Conservation (phyloP, 345 rosid species). For the Eucalyptus pauciflora region DNA sequence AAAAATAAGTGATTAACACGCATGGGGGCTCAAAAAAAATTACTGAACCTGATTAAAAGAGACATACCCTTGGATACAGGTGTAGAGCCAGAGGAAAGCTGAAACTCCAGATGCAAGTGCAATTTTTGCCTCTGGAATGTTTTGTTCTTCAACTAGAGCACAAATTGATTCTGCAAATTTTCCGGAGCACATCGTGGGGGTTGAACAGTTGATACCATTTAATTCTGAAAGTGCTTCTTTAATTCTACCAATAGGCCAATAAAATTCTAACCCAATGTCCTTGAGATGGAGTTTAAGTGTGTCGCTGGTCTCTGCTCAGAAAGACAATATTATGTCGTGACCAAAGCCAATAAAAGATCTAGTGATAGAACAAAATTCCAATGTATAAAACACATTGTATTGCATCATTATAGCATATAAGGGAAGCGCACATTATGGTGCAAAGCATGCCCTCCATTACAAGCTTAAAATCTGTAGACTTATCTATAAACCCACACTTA, state of each 20-base stretch:
- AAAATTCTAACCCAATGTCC: slow-evolving; percentile 54
- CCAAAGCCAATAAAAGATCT: neutral
- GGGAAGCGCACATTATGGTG: too few species aligned
- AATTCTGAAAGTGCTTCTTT: slow-evolving; percentile 40
- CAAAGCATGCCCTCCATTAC: too few species aligned
- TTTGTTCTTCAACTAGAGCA: slow-evolving; percentile 57
- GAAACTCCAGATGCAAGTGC: slow-evolving; percentile 62
- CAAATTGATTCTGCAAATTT: slow-evolving; percentile 32
- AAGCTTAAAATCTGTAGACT: neutral
- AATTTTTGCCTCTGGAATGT: slow-evolving; percentile 54
- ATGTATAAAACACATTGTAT: too few species aligned
- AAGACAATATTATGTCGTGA: neutral
- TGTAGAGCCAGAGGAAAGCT: slow-evolving; percentile 86
- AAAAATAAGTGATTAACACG: too few species aligned
- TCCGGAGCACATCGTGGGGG: slow-evolving; percentile 43
- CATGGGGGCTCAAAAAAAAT: too few species aligned
- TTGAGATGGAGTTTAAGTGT: slow-evolving; percentile 47
- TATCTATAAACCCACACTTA: neutral
- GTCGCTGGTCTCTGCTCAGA: slow-evolving; percentile 33
- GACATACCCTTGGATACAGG: slow-evolving; percentile 70
- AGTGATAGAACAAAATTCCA: too few species aligned
- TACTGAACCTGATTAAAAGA: neutral
- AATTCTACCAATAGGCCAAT: slow-evolving; percentile 64
- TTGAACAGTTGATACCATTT: slow-evolving; percentile 27
- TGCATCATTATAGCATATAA: too few species aligned